Conservation (phyloP, 371 early-diverging fungal genomes). For the Umbelopsis sp. region DNA sequence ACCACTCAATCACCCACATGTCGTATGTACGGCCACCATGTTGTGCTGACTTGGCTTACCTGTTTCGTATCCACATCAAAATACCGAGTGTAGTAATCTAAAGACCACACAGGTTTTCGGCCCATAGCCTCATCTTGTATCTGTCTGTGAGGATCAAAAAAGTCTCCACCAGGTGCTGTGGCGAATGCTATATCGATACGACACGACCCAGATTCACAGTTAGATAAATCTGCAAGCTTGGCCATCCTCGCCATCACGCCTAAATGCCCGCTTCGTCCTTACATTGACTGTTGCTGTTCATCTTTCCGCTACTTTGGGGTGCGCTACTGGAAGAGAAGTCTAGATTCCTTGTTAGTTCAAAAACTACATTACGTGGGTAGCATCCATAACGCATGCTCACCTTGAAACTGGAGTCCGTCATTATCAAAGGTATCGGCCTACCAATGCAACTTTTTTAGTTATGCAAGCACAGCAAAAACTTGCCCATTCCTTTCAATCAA, state of each 20-base stretch:
- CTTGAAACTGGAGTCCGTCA: constrained; percentile 59
- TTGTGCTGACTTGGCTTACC: constrained; percentile 59
- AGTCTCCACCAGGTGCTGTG: constrained; percentile 29
- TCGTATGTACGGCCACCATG: too few relatives aligned
- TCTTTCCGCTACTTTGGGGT: constrained; percentile 20
- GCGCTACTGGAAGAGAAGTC: constrained; percentile 27
- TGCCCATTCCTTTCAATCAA: not conserved
- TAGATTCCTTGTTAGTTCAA: not conserved
- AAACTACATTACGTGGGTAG: not conserved
- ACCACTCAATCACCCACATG: too few relatives aligned
- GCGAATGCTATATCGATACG: constrained; percentile 25
- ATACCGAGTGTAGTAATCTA: constrained; percentile 87
- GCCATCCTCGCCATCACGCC: too few relatives aligned
- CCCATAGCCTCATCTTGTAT: constrained; percentile 31
- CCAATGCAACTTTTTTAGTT: not conserved
- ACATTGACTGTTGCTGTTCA: constrained; percentile 25
- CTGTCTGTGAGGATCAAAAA: constrained; percentile 48
- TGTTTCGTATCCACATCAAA: constrained; percentile 91
- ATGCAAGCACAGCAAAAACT: not conserved
- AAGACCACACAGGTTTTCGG: constrained; percentile 68
- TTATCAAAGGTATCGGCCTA: constrained; percentile 55
- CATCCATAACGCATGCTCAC: constrained; percentile 23
- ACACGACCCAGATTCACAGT: constrained; percentile 9
- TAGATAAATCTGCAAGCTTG: not conserved
- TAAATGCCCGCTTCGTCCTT: constrained; percentile 12